A percentile compares a stretch with the other conserved stretches of the same genome.
phyloP scores from a whole-genome alignment of 768 basidiomycete genomes.

The Gymnopilus junonius region DNA sequence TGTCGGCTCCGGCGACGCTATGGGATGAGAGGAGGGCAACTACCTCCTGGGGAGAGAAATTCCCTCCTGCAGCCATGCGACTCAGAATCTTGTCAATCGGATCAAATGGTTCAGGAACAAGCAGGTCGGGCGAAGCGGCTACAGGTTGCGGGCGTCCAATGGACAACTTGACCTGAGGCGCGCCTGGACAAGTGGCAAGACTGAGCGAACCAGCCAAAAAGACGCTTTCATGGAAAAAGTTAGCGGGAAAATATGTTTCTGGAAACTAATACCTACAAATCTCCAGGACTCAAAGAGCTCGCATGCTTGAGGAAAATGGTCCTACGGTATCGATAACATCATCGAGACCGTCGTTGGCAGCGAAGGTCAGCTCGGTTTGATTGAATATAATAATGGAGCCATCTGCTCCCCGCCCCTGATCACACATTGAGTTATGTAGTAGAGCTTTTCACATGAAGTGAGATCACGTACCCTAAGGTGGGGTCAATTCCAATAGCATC shows the following conservation, averaged over 20 bases:
- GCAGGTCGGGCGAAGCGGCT: constrained; percentile 29
- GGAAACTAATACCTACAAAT: constrained; percentile 10
- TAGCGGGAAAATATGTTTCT: no score
- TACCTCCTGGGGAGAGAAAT: constrained; percentile 36
- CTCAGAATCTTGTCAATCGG: constrained; percentile 31
- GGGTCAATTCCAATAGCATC: constrained; percentile 19
- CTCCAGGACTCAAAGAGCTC: constrained; percentile 1
- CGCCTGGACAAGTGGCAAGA: constrained; percentile 45
- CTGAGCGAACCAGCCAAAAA: constrained; percentile 46
- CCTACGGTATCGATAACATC: constrained; percentile 8
- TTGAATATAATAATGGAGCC: constrained; percentile 10
- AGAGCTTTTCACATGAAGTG: neutral
- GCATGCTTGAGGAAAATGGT: constrained; percentile 9
- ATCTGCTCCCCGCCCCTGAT: constrained; percentile 11
- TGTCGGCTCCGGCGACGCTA: constrained; percentile 32
- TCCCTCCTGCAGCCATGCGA: constrained; percentile 37
- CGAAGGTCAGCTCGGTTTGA: constrained; percentile 11
- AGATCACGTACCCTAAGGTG: constrained; percentile 6
- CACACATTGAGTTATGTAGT: neutral
- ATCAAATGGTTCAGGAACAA: constrained; percentile 22
- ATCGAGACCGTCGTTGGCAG: constrained; percentile 12
- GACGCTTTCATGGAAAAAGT: neutral
- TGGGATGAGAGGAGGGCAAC: constrained; percentile 37
- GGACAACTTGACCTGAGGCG: constrained; percentile 44
- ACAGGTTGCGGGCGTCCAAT: constrained; percentile 38